phyloP scores from a whole-genome alignment of 805 yeast genomes.

The Candida morakotiae region DNA sequence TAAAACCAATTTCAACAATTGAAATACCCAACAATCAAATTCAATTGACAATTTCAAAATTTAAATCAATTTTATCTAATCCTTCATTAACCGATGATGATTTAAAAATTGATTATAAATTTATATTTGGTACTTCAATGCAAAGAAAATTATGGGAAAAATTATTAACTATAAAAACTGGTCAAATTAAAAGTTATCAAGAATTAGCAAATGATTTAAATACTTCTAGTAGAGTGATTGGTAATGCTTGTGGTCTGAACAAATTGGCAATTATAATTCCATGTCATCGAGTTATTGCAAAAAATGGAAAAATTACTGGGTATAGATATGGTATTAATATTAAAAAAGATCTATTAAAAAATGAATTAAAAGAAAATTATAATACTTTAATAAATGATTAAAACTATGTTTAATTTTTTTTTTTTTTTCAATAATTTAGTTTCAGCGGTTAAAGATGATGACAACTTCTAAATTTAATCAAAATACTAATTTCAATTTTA shows the following conservation, averaged over 20 bases:
- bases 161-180: conserved; percentile 22
- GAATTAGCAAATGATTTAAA: conserved; percentile 27
- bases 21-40: background rate
- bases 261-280: conserved; percentile 37
- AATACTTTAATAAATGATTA: background rate
- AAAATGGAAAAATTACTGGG: conserved; percentile 28
- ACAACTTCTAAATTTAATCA: too few relatives aligned
- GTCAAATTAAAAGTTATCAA: conserved; percentile 27
- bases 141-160: conserved; percentile 37
- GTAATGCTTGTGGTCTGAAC: conserved; percentile 38
- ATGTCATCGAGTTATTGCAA: conserved; percentile 39
- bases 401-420: too few relatives aligned
- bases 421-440: too few relatives aligned
- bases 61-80: background rate
- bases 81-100: background rate
- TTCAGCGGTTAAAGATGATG: too few relatives aligned
- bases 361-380: conserved; percentile 10
- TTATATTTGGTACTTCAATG: conserved; percentile 35
- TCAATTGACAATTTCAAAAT: conserved; percentile 9
- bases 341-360: conserved; percentile 22
- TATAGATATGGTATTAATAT: conserved; percentile 35
- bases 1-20: conserved; percentile 8
- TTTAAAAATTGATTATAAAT: conserved; percentile 4
- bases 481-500: too few relatives aligned
- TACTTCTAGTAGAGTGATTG: conserved; percentile 34